Evolutionary conservation across 768 basidiomycete genomes (phyloP), one percentile per base, ranked within the genome.

Genomic region (Lactifluus pinguis): DNA sequence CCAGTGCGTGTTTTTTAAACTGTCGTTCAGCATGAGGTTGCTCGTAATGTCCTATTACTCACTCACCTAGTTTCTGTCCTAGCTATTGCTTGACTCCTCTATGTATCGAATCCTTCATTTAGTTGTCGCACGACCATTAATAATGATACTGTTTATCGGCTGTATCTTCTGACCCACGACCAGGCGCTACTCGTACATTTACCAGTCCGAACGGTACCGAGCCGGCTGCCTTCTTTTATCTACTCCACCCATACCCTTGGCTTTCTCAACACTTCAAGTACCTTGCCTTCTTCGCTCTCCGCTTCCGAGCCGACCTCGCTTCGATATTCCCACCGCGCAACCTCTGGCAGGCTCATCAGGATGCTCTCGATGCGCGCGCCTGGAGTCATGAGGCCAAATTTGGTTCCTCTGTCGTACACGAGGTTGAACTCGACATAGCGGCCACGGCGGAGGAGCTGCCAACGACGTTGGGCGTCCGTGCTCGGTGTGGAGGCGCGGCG

Each of bases 381-480:
- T 4, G 84, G 85, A 15, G 82, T 81, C 60, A 73, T 73, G 52
- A 87, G 73, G 10, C 83, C 84, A 62, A 85, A 86, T 69, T 83
- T 84, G 17, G 85, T 86, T 5, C 85, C 86, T 44, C 86, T 75
- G 68, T 86, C 85, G 67, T 81, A 76, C n/a, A 85, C 79, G 58
- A 87, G 74, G 70, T 83, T 86, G 72, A 87, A 99, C 72, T 99
- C 95, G 54, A 95, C 95, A 69, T 98, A 95, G 63, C 95, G 80
- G 1, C 95, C 95, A 29, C 95, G 78, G 45, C 97, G 80, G 30
- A 99, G 68, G 57, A 95, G 82, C 72, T 98, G 95, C 97, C 97
- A 99, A 53, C 95, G 79, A 51, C 93, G 82, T 63, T 91, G 77
- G 34, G 79, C 74, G 4, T 87, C 85, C 5, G 83, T 82, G 65